Conservation (phyloP, 495 filamentous ascomycete genomes). For the Cudoniella acicularis region DNA sequence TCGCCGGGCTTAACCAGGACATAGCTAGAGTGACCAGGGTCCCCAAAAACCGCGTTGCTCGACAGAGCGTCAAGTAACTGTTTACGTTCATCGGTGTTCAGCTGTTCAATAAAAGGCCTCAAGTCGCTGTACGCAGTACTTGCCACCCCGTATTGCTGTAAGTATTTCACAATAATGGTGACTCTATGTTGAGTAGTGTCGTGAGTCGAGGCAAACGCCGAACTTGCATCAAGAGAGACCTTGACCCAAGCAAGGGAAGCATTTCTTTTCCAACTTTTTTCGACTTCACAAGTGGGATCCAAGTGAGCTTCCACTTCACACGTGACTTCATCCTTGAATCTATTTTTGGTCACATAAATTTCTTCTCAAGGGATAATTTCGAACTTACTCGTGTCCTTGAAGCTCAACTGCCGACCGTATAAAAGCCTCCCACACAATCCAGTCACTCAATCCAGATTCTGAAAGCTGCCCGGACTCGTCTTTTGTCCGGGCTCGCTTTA, state of each 20-base stretch:
- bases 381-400: conserved; percentile 14
- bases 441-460: conserved; percentile 22
- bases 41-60: conserved; percentile 7
- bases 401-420: conserved; percentile 14
- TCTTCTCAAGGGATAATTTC: background rate
- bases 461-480: conserved; percentile 14
- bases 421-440: conserved; percentile 26
- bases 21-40: background rate
- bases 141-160: conserved; percentile 20
- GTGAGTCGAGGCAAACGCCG: background rate
- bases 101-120: conserved; percentile 9
- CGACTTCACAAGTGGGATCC: conserved; percentile 19
- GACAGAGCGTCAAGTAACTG: conserved; percentile 3
- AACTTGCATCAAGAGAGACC: conserved; percentile 4
- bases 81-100: conserved; percentile 12
- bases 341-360: background rate
- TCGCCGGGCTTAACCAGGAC: background rate
- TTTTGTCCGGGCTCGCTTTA: conserved; percentile 23
- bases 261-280: conserved; percentile 28
- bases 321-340: conserved; percentile 1
- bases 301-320: conserved; percentile 25
- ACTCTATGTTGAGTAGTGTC: background rate
- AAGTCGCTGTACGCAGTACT: conserved; percentile 23
- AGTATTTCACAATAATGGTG: conserved; percentile 15
- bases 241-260: conserved; percentile 24